A percentile compares a stretch with the other conserved stretches of the same genome.
These are phyloP conservation scores for Cyathus striatus DNA, from an alignment of 768 basidiomycete genomes.

Conservation along the genomic window DNA sequence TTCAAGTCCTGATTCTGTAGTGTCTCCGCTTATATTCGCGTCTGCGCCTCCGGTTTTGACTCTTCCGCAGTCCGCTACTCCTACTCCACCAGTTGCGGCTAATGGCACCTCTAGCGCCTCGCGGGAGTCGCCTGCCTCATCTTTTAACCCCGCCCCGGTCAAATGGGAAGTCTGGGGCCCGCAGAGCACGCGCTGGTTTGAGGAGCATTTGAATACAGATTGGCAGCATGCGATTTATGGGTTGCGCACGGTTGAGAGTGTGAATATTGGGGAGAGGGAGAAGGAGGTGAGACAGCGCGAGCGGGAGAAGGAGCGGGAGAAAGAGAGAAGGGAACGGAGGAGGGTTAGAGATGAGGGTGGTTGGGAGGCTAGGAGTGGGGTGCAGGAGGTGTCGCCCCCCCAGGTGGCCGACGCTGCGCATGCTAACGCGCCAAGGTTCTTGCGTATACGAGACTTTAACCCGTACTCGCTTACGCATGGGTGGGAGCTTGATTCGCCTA, in stretches of 20 bases:
- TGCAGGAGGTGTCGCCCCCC: not conserved
- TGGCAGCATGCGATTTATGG: conserved; percentile 55
- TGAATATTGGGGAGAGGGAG: conserved; percentile 16
- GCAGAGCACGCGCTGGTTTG: conserved; percentile 48
- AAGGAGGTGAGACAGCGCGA: conserved; percentile 3
- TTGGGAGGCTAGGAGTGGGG: conserved; percentile 4
- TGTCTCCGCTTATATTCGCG: too few relatives aligned
- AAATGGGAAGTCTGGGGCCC: conserved; percentile 52
- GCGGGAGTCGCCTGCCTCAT: too few relatives aligned
- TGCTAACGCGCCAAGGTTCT: conserved; percentile 11
- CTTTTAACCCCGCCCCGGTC: too few relatives aligned
- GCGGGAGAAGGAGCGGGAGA: conserved; percentile 3
- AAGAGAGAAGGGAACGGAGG: conserved; percentile 1
- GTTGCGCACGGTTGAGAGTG: conserved; percentile 42
- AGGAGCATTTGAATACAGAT: conserved; percentile 42
- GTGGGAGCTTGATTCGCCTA: not conserved
- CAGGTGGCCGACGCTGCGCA: conserved; percentile 1
- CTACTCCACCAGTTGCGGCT: too few relatives aligned
- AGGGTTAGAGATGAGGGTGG: not conserved
- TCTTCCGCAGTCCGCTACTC: too few relatives aligned
- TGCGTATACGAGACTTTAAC: conserved; percentile 27
- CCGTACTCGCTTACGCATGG: conserved; percentile 19
- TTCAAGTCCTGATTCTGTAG: too few relatives aligned
- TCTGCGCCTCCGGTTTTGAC: too few relatives aligned
- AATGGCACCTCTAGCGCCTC: too few relatives aligned